Conservation (phyloP, 192 early-diverging fungal species). For the Coemansia javaensis region DNA sequence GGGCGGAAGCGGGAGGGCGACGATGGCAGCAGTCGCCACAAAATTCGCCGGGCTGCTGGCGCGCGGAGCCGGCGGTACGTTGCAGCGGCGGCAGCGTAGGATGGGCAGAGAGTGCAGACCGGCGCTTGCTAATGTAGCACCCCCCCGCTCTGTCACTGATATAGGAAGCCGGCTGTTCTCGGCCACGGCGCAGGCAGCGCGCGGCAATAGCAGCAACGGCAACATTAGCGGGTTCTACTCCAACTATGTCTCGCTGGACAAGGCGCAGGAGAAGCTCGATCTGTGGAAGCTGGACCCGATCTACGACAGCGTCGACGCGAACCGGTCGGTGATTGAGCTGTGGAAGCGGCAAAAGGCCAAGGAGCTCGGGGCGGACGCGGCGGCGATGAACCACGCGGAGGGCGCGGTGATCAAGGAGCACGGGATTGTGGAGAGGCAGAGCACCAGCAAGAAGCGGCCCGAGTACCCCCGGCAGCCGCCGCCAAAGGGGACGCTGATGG, state of each 20-base stretch:
- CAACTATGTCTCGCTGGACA: background rate
- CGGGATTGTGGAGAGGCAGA: constrained; percentile 22
- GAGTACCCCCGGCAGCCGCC: constrained; percentile 18
- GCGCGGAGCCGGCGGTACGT: too few species aligned
- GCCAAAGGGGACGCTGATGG: constrained; percentile 4
- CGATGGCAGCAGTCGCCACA: background rate
- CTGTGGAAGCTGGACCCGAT: constrained; percentile 32
- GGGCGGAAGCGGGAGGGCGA: too few species aligned
- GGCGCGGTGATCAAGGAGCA: constrained; percentile 25
- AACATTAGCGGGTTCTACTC: background rate
- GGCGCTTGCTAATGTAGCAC: too few species aligned
- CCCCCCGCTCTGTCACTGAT: background rate
- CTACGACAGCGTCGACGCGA: constrained; percentile 39
- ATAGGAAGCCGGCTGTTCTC: constrained; percentile 8
- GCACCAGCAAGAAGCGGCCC: constrained; percentile 3
- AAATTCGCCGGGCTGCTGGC: background rate
- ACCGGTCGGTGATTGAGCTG: constrained; percentile 41
- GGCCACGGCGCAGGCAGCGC: background rate
- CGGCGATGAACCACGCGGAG: constrained; percentile 8
- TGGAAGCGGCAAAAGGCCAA: constrained; percentile 47
- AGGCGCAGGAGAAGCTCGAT: constrained; percentile 16
- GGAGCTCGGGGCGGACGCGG: constrained; percentile 11
- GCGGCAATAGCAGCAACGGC: too few species aligned
- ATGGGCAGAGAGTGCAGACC: background rate
- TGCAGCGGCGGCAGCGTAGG: constrained; percentile 1